Base-by-base conservation (phyloP, 768 basidiomycete genomes). In the Clavaria fumosa region DNA sequence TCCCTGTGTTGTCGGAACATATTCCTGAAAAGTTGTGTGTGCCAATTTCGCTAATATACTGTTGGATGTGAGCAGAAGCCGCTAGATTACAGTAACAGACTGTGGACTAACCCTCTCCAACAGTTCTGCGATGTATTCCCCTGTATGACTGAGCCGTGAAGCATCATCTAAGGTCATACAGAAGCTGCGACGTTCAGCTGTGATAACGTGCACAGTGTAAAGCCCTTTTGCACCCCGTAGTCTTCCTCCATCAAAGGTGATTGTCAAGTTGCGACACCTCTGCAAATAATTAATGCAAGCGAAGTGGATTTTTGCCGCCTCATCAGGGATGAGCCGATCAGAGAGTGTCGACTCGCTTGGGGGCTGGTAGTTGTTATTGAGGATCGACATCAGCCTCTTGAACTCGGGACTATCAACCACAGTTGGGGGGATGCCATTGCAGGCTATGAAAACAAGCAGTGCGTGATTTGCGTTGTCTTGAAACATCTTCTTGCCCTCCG, bases 1-100 rank as follows among this genome's bases (percentile, higher is more conserved):
- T 51, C 2, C 46, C 46, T 6, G 53, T 52, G 24, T 49, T 47
- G 34, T 55, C 53, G 0, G 51, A 52, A n/a, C 32, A 43, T 1
- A 37, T 39, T 2, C 27, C 50, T 5, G 41, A 38, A 26, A 50
- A 53, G 1, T 20, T 32, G 12, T 15, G 17, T 2, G 43, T 37
- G 12, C 53, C 53, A 39, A 52, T 35, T 3, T 22, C 17, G 3
- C 19, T 14, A 6, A 54, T 49, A 19, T 41, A 37, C 50, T 51
- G 34, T 9, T 30, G 17, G 7, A n/a, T 14, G 24, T n/a, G 11
- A n/a, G n/a, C n/a, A n/a, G n/a, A n/a, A n/a, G n/a, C n/a, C n/a
- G n/a, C n/a, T n/a, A n/a, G n/a, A n/a, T n/a, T n/a, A n/a, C n/a
- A n/a, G n/a, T n/a, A n/a, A n/a, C n/a, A n/a, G n/a, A n/a, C n/a